phyloP scores from a whole-genome alignment of 176 grass and related monocot genomes.

The Canna indica region DNA sequence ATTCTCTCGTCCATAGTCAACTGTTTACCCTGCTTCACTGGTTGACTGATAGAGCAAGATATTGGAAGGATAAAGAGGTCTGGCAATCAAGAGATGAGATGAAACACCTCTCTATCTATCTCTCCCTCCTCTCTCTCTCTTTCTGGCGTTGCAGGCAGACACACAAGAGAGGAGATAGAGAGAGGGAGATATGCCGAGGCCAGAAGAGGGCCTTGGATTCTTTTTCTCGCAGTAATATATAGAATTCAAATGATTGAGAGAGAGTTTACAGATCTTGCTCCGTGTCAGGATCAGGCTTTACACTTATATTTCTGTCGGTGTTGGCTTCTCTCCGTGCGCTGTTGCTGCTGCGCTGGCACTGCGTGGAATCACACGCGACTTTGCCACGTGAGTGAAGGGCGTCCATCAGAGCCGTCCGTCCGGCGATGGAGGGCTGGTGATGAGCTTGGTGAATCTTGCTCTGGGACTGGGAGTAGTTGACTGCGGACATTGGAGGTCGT shows the following conservation, averaged over 20 bases:
- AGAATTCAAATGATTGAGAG: conserved; percentile 24
- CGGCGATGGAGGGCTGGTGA: not conserved
- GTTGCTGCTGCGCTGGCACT: not conserved
- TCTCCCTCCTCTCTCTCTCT: conserved; percentile 28
- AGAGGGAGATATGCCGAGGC: conserved; percentile 24
- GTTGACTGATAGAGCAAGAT: conserved; percentile 13
- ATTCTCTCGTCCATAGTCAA: conserved; percentile 82
- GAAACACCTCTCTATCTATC: conserved; percentile 35
- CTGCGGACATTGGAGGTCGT: not conserved
- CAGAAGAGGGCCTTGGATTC: conserved; percentile 79
- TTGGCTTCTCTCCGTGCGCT: too few relatives aligned
- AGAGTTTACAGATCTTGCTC: conserved; percentile 14
- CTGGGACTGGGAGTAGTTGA: not conserved
- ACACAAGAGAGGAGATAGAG: conserved; percentile 14
- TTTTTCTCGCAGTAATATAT: conserved; percentile 47
- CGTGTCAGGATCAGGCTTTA: not conserved
- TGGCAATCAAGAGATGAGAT: conserved; percentile 43
- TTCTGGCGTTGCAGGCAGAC: conserved; percentile 29
- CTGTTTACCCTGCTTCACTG: conserved; percentile 21
- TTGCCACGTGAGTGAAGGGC: not conserved
- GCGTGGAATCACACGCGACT: not conserved
- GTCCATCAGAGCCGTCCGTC: not conserved
- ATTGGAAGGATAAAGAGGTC: conserved; percentile 19
- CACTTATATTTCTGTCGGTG: not conserved
- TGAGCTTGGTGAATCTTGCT: too few relatives aligned